These are phyloP conservation scores for Komagataella pseudopastoris DNA, from an alignment of 805 yeast genomes.

Conservation along the genomic window DNA sequence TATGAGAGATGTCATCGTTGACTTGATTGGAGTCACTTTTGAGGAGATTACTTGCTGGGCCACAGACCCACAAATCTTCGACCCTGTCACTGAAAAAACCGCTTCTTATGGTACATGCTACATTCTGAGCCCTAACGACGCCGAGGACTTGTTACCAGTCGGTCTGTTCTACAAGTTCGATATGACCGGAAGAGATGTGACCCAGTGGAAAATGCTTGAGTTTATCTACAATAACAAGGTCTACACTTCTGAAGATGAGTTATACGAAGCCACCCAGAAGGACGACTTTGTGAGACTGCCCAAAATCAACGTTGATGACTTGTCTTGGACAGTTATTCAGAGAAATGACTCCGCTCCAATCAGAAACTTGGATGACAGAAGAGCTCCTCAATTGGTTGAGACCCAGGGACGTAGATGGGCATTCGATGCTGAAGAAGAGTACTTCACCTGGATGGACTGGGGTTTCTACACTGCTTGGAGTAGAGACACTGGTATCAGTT, in stretches of 20 bases:
- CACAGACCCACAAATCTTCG: slow-evolving; percentile 1
- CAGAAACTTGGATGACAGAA: slow-evolving; percentile 9
- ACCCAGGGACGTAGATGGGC: slow-evolving; percentile 16
- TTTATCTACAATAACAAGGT: slow-evolving; percentile 11
- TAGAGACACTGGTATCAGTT: slow-evolving; percentile 12
- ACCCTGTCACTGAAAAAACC: neutral
- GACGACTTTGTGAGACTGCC: slow-evolving; percentile 9
- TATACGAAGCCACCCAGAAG: slow-evolving; percentile 10
- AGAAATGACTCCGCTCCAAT: slow-evolving; percentile 3
- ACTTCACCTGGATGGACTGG: slow-evolving; percentile 18
- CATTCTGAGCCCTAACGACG: slow-evolving; percentile 3
- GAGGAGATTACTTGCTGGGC: slow-evolving; percentile 1
- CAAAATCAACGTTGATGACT: slow-evolving; percentile 3
- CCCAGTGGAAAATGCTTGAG: slow-evolving; percentile 4
- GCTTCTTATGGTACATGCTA: slow-evolving; percentile 1
- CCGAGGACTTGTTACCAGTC: slow-evolving; percentile 11
- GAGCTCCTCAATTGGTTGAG: slow-evolving; percentile 11
- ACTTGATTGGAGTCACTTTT: slow-evolving; percentile 1
- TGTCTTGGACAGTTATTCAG: slow-evolving; percentile 7
- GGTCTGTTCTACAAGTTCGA: slow-evolving; percentile 11
- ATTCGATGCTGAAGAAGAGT: slow-evolving; percentile 11
- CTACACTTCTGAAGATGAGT: slow-evolving; percentile 12
- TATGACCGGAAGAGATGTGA: slow-evolving; percentile 10
- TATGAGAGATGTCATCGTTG: slow-evolving; percentile 1
- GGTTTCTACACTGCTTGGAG: slow-evolving; percentile 13